phyloP scores from a whole-genome alignment of 345 rosid genomes.

The Eucalyptus tenuipes region DNA sequence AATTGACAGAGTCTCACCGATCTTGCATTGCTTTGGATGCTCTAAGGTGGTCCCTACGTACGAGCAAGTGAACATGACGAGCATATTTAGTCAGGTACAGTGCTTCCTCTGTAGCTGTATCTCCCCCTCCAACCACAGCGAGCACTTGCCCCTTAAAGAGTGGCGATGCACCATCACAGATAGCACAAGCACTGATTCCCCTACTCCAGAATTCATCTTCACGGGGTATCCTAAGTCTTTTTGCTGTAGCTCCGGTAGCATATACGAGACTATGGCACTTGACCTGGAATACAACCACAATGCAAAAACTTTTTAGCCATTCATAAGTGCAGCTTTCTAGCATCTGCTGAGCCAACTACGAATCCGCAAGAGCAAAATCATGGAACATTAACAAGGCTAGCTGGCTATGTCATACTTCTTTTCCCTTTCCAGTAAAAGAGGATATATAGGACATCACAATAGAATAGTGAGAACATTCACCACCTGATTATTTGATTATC shows the following conservation, averaged over 20 bases:
- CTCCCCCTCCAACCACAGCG: constrained; percentile 98
- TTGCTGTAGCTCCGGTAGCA: constrained; percentile 97
- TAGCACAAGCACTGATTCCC: constrained; percentile 98
- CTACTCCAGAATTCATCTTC: constrained; percentile 99
- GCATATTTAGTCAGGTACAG: constrained; percentile 90
- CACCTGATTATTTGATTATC: not conserved
- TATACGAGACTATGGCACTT: constrained; percentile 70
- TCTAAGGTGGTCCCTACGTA: constrained; percentile 73
- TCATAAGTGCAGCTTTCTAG: not conserved
- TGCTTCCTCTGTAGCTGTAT: constrained; percentile 98
- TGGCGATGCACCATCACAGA: constrained; percentile 98
- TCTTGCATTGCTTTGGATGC: constrained; percentile 99
- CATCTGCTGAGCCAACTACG: not conserved
- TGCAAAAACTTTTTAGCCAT: not conserved
- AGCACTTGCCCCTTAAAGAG: constrained; percentile 92
- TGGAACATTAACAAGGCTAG: not conserved
- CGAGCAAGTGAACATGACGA: constrained; percentile 94
- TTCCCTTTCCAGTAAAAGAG: not conserved
- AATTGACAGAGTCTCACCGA: constrained; percentile 43
- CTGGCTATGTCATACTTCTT: not conserved
- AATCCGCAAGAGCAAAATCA: not conserved
- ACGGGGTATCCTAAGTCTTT: constrained; percentile 66
- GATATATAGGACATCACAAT: not conserved
- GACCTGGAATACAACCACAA: constrained; percentile 32
- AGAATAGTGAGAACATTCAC: not conserved